Evolutionary conservation across 495 filamentous ascomycete genomes (phyloP).

Genomic region (Aspergillus homomorphus): DNA sequence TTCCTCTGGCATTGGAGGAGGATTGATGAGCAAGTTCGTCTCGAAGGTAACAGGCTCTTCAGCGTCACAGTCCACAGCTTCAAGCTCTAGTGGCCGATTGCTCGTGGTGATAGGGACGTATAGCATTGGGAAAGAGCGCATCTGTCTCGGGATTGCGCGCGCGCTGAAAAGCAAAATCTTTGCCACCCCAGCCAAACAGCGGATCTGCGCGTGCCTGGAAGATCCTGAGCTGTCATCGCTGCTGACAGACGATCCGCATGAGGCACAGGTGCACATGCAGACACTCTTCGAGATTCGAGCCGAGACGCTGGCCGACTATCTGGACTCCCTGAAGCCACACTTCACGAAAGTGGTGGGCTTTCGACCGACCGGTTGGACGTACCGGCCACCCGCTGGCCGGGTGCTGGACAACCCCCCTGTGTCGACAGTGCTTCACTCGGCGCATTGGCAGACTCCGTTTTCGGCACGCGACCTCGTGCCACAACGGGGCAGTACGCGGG

Average conservation of each 20-base stretch:
- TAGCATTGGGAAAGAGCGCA: conserved; percentile 94
- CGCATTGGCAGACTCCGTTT: conserved; percentile 71
- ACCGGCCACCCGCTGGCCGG: conserved; percentile 64
- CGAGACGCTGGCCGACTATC: conserved; percentile 84
- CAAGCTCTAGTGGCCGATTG: conserved; percentile 56
- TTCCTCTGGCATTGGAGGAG: conserved; percentile 31
- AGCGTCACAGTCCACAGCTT: conserved; percentile 7
- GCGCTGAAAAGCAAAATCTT: conserved; percentile 90
- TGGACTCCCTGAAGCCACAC: conserved; percentile 67
- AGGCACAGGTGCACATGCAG: conserved; percentile 97
- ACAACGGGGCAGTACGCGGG: conserved; percentile 71
- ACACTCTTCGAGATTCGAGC: conserved; percentile 85
- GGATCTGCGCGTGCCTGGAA: conserved; percentile 79
- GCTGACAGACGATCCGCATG: conserved; percentile 73
- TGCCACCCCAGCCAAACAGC: conserved; percentile 74
- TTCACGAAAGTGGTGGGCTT: conserved; percentile 90
- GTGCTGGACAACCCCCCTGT: conserved; percentile 63
- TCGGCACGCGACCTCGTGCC: conserved; percentile 62
- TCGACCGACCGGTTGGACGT: conserved; percentile 89
- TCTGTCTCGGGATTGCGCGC: conserved; percentile 86
- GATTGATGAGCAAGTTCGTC: conserved; percentile 65
- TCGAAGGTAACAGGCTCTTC: conserved; percentile 18
- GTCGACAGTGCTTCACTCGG: conserved; percentile 65
- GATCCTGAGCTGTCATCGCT: conserved; percentile 74
- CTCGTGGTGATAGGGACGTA: conserved; percentile 96